A percentile compares a stretch with the other conserved stretches of the same genome.
Conservation (phyloP, 768 basidiomycete species). For the Suillus subalutaceus region DNA sequence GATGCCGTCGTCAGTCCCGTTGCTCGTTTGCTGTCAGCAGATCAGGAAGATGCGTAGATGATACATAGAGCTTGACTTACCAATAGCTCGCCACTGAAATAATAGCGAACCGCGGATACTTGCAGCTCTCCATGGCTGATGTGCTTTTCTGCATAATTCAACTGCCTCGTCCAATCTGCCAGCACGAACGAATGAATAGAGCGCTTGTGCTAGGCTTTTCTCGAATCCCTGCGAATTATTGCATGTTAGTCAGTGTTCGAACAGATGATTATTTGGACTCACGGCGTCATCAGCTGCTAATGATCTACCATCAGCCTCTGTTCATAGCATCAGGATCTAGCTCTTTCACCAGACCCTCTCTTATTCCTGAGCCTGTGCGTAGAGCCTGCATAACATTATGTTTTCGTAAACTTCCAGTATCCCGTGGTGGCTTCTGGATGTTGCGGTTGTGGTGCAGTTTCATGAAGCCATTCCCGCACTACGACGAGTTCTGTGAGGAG, state of each 20-base stretch:
- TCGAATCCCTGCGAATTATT: slow-evolving; percentile 70
- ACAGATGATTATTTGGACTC: slow-evolving; percentile 28
- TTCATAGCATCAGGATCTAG: slow-evolving; percentile 85
- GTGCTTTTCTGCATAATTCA: slow-evolving; percentile 76
- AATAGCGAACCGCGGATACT: slow-evolving; percentile 81
- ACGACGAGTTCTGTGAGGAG: slow-evolving; percentile 76
- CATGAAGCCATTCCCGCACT: slow-evolving; percentile 88
- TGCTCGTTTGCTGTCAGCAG: slow-evolving; percentile 48
- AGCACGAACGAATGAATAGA: slow-evolving; percentile 83
- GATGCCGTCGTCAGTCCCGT: slow-evolving; percentile 48
- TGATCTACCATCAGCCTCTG: slow-evolving; percentile 54
- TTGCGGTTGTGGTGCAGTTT: slow-evolving; percentile 62
- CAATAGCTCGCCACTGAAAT: slow-evolving; percentile 75
- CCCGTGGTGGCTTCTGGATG: slow-evolving; percentile 76
- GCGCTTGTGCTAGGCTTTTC: slow-evolving; percentile 69
- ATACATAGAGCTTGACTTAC: slow-evolving; percentile 41
- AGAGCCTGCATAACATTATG: slow-evolving; percentile 68
- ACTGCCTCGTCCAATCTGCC: slow-evolving; percentile 87
- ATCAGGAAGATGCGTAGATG: slow-evolving; percentile 32
- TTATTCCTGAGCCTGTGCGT: slow-evolving; percentile 47
- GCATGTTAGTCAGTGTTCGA: not conserved
- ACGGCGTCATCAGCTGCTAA: slow-evolving; percentile 82
- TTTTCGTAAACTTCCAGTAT: slow-evolving; percentile 85
- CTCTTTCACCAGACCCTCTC: slow-evolving; percentile 58
- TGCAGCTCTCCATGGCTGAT: slow-evolving; percentile 93